Evolutionary conservation across 2,329 filamentous ascomycete species (phyloP).

Genomic region (Exophiala alcalophila): DNA sequence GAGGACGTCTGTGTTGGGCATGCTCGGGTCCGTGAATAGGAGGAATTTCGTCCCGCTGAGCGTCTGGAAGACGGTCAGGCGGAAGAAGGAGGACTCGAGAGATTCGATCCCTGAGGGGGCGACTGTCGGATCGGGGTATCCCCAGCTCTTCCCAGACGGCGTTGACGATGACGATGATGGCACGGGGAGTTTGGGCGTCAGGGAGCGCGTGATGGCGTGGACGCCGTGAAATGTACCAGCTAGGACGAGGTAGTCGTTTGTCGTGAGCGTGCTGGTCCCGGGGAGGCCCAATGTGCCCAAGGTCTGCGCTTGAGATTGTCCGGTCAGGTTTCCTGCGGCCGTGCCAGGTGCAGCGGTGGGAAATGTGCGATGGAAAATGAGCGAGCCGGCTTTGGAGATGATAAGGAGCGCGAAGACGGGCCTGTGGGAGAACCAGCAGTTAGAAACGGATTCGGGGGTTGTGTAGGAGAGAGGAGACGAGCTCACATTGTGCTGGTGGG

Average conservation of each 20-base stretch:
- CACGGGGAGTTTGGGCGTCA: conserved; percentile 45
- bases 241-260: conserved; percentile 94
- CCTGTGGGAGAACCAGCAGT: too few relatives aligned
- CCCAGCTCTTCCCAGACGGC: conserved; percentile 32
- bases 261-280: conserved; percentile 79
- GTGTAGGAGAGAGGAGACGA: too few relatives aligned
- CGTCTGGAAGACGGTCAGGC: conserved; percentile 93
- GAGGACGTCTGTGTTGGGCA: conserved; percentile 80
- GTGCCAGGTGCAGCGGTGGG: conserved; percentile 24
- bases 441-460: too few relatives aligned
- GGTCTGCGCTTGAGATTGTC: conserved; percentile 43
- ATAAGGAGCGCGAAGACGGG: conserved; percentile 92
- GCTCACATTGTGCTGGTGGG: too few relatives aligned
- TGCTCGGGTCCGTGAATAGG: conserved; percentile 86
- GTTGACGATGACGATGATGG: conserved; percentile 34
- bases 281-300: conserved; percentile 29
- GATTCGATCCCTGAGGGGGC: conserved; percentile 73
- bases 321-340: conserved; percentile 38
- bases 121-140: conserved; percentile 35
- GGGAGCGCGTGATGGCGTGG: conserved; percentile 61
- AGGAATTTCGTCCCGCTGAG: conserved; percentile 93
- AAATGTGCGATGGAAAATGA: conserved; percentile 95
- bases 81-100: conserved; percentile 89
- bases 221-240: conserved; percentile 94
- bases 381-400: conserved; percentile 96